Conservation (phyloP, 345 rosid genomes). For the Melastoma malabathricum region DNA sequence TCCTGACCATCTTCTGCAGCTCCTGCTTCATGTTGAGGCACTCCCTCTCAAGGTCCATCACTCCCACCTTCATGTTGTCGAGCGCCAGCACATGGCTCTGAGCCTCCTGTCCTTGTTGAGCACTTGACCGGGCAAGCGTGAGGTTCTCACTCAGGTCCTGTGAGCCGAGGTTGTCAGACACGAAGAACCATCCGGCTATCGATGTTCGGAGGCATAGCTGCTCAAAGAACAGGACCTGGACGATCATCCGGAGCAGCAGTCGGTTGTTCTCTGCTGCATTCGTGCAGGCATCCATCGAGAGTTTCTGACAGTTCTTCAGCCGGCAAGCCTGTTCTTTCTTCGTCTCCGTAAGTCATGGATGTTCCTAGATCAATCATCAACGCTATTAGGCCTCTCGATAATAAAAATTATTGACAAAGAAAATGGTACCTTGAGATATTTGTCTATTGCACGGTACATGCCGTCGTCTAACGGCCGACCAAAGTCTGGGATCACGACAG, state of each 20-base stretch:
- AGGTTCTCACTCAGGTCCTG: slow-evolving; percentile 28
- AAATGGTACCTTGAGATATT: slow-evolving; percentile 61
- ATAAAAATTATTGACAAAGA: no score
- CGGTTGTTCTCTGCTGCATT: slow-evolving; percentile 94
- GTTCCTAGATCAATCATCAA: slow-evolving; percentile 38
- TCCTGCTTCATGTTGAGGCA: slow-evolving; percentile 66
- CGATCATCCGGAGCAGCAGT: slow-evolving; percentile 72
- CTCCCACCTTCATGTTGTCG: slow-evolving; percentile 52
- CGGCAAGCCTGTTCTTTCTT: slow-evolving; percentile 72
- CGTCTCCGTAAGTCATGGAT: slow-evolving; percentile 74
- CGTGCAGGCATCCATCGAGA: slow-evolving; percentile 80
- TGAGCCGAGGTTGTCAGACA: slow-evolving; percentile 46
- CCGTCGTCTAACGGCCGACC: slow-evolving; percentile 76
- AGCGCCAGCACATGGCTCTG: slow-evolving; percentile 17
- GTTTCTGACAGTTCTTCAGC: slow-evolving; percentile 85
- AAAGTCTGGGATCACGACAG: slow-evolving; percentile 55
- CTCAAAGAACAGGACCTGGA: slow-evolving; percentile 87
- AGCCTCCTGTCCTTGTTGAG: slow-evolving; percentile 9
- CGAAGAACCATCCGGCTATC: slow-evolving; percentile 57
- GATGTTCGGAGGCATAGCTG: slow-evolving; percentile 82
- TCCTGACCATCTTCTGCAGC: slow-evolving; percentile 50
- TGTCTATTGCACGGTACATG: slow-evolving; percentile 77
- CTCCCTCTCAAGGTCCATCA: slow-evolving; percentile 63
- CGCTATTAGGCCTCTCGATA: no score
- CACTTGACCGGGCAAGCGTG: slow-evolving; percentile 25